Conservation (phyloP, 1,284 basidiomycete genomes). For the Abortiporus biennis region DNA sequence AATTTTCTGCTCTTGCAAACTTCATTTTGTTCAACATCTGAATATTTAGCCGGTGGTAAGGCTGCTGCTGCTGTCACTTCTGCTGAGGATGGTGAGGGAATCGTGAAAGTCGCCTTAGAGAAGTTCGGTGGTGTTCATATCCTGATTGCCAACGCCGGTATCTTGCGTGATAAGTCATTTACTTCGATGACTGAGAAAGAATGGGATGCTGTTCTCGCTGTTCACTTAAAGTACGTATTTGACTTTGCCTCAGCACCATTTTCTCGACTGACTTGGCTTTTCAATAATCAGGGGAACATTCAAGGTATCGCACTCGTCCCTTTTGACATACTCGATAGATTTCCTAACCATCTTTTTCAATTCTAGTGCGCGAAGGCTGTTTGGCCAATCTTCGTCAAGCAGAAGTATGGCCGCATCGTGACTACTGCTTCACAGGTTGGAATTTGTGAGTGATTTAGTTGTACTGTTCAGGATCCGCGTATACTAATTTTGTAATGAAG, state of each 20-base stretch:
- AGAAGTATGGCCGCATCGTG: slow-evolving; percentile 95
- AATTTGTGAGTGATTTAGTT: slow-evolving; percentile 57
- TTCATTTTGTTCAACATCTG: slow-evolving; percentile 5
- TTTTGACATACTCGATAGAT: neutral
- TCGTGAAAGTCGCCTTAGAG: slow-evolving; percentile 85
- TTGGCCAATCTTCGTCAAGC: slow-evolving; percentile 96
- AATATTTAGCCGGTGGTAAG: slow-evolving; percentile 73
- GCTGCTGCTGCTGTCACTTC: slow-evolving; percentile 83
- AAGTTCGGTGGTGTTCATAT: slow-evolving; percentile 89
- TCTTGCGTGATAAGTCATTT: slow-evolving; percentile 91
- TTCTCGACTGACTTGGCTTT: slow-evolving; percentile 10
- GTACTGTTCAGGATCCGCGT: neutral
- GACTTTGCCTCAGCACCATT: neutral
- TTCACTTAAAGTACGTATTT: slow-evolving; percentile 69
- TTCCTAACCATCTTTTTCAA: neutral
- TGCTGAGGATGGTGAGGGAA: slow-evolving; percentile 86
- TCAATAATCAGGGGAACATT: slow-evolving; percentile 52
- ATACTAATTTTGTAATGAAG: slow-evolving; percentile 31
- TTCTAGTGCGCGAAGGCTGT: slow-evolving; percentile 85
- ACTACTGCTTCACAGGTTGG: slow-evolving; percentile 93
- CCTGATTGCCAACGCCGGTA: slow-evolving; percentile 92
- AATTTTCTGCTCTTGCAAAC: neutral
- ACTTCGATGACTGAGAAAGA: slow-evolving; percentile 85
- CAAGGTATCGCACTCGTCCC: slow-evolving; percentile 37
- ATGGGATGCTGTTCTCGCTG: slow-evolving; percentile 90